Percentiles rank a stretch among this genome's conserved stretches.
These are phyloP conservation scores for Amyloporia xantha DNA, from an alignment of 768 basidiomycete genomes.

Conservation along the genomic window DNA sequence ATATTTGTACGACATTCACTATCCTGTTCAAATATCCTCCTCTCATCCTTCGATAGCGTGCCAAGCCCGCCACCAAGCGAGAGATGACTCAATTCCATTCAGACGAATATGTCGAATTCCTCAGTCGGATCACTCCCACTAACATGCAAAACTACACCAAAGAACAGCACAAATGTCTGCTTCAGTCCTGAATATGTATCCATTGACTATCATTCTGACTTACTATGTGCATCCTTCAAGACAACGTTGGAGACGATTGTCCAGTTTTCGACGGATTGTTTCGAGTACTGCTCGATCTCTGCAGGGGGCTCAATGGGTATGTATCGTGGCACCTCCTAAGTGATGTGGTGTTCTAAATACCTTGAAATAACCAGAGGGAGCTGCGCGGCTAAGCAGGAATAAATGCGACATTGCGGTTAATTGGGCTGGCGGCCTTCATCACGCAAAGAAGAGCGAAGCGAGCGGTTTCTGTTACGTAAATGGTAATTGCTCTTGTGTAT, in stretches of 20 bases:
- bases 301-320: constrained; percentile 99
- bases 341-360: not conserved
- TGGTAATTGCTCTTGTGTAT: constrained; percentile 40
- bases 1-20: constrained; percentile 75
- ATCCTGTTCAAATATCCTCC: not conserved
- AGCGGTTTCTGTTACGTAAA: constrained; percentile 99
- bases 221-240: constrained; percentile 32
- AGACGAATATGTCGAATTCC: constrained; percentile 98
- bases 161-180: constrained; percentile 92
- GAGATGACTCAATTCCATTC: constrained; percentile 99
- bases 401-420: constrained; percentile 99
- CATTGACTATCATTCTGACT: not conserved
- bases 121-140: constrained; percentile 87
- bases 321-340: constrained; percentile 19
- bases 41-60: constrained; percentile 72
- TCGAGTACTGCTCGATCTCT: constrained; percentile 98
- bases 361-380: constrained; percentile 67
- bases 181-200: not conserved
- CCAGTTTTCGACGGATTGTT: constrained; percentile 98
- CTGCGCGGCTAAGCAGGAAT: constrained; percentile 88
- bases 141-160: constrained; percentile 92
- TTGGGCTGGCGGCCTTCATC: constrained; percentile 98
- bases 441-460: constrained; percentile 98
- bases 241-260: constrained; percentile 98
- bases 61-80: constrained; percentile 97